Percentiles rank a stretch among this genome's conserved stretches.
Evolutionary conservation across 2,329 filamentous ascomycete genomes (phyloP).

Genomic region (Geosmithia putterillii): DNA sequence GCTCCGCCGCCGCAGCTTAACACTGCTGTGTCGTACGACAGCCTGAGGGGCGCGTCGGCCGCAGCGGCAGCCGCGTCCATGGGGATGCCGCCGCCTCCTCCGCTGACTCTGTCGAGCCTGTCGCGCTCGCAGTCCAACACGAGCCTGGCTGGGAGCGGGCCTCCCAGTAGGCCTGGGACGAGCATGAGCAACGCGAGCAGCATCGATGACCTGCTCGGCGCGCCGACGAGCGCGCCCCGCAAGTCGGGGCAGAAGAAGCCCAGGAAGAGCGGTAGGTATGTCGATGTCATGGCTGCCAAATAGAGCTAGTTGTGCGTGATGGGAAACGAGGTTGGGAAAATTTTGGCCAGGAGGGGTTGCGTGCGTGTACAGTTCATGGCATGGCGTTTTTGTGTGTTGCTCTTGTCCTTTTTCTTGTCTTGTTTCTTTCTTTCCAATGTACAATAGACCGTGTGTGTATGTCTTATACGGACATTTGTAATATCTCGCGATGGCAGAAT

Average conservation of each 20-base stretch:
- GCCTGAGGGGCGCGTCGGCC: not conserved
- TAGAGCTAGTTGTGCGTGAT: conserved; percentile 8
- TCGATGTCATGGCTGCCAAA: conserved; percentile 82
- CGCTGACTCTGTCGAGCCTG: no score
- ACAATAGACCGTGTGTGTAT: not conserved
- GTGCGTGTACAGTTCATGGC: not conserved
- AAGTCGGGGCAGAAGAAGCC: conserved; percentile 54
- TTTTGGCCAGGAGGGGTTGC: no score
- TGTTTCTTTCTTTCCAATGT: not conserved
- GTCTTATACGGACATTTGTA: not conserved
- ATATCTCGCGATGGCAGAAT: not conserved
- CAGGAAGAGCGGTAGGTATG: conserved; percentile 79
- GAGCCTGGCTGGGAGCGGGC: conserved; percentile 24
- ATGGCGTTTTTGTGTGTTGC: not conserved
- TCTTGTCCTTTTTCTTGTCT: not conserved
- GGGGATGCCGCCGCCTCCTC: not conserved
- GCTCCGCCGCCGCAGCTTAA: conserved; percentile 15
- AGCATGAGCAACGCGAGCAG: conserved; percentile 86
- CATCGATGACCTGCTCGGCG: conserved; percentile 83
- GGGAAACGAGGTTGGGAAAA: no score
- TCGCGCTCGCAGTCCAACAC: conserved; percentile 33
- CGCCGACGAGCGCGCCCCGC: conserved; percentile 45
- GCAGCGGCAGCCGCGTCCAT: conserved; percentile 11
- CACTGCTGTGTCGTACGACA: conserved; percentile 4
- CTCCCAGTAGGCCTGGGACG: conserved; percentile 46